These are phyloP conservation scores for Claviceps sp. DNA, from an alignment of 2,329 filamentous ascomycete species.

Conservation along the genomic window DNA sequence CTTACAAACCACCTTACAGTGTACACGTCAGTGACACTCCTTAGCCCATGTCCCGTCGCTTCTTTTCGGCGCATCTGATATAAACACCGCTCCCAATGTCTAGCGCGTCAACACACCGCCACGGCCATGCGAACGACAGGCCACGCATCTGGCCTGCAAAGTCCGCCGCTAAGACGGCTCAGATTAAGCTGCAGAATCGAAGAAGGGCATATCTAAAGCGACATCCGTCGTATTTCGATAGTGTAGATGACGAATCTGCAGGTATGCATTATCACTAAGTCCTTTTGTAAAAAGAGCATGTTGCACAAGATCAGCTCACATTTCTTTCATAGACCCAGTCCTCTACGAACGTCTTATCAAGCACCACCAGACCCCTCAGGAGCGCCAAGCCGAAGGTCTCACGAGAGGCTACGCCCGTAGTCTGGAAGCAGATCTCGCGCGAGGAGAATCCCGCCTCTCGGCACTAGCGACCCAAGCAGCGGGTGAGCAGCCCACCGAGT, in stretches of 20 bases:
- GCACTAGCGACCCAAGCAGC: conserved; percentile 17
- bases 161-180: conserved; percentile 26
- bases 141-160: conserved; percentile 31
- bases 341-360: conserved; percentile 73
- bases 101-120: background rate
- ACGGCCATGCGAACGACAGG: conserved; percentile 12
- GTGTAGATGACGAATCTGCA: conserved; percentile 40
- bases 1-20: too few species aligned
- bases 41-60: too few species aligned
- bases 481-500: background rate
- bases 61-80: background rate
- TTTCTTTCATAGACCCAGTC: conserved; percentile 45
- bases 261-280: conserved; percentile 19
- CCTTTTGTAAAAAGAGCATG: too few species aligned
- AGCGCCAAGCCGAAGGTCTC: conserved; percentile 61
- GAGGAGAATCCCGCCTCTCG: conserved; percentile 65
- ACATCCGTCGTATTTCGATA: conserved; percentile 58
- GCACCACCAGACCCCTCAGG: conserved; percentile 57
- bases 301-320: background rate
- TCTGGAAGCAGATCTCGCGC: conserved; percentile 62
- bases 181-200: conserved; percentile 57
- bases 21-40: too few species aligned
- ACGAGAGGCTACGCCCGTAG: conserved; percentile 66
- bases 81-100: background rate
- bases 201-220: conserved; percentile 62